Base-by-base conservation (phyloP, 2,329 filamentous ascomycete species). In the Nemania sp. region DNA sequence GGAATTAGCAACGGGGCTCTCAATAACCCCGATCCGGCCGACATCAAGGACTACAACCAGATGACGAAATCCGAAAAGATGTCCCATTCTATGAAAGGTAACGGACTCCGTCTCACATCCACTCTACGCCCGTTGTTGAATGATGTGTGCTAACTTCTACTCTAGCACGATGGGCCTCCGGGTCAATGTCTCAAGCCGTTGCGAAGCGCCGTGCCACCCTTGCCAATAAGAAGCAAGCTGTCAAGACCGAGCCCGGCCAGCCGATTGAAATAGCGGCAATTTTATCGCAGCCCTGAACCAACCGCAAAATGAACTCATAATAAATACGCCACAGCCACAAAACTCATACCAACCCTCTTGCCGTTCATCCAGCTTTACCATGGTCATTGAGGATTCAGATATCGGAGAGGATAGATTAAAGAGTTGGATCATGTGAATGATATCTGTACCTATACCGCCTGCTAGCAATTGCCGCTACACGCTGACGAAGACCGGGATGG, bases 31-130 rank as follows among this genome's bases (percentile, higher is more conserved):
- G 78, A 80, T 25, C 59, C 64, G 11, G 73, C 68, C 13, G 78
- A 80, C 35, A 58, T 65, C 20, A 86, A 86, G 74, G 82, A 85
- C 54, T 87, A 87, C 67, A 80, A 81, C 37, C 78, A 81, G 45
- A 86, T 87, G 83, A 86, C 83, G 49, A 87, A 87, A 75, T 85
- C 83, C 32, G 84, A 87, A 74, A 87, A 87, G 78, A 87, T 87
- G 84, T 85, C 82, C n/a, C 80, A 80, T 17, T 86, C 83, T 2
- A 87, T 87, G 84, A 85, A 85, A 76, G 83, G 84, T 86, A 77
- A 55, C 75, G 80, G 73, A 25, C 18, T 29, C 20, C 53, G 17
- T 17, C 32, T 13, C n/a, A 15, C 12, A 5, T 39, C 21, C 18
- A 35, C 17, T 37, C 40, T 43, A 4, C 7, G 10, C 13, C 3